Base-by-base conservation (phyloP, 768 basidiomycete genomes). In the Tricholoma bakamatsutake region DNA sequence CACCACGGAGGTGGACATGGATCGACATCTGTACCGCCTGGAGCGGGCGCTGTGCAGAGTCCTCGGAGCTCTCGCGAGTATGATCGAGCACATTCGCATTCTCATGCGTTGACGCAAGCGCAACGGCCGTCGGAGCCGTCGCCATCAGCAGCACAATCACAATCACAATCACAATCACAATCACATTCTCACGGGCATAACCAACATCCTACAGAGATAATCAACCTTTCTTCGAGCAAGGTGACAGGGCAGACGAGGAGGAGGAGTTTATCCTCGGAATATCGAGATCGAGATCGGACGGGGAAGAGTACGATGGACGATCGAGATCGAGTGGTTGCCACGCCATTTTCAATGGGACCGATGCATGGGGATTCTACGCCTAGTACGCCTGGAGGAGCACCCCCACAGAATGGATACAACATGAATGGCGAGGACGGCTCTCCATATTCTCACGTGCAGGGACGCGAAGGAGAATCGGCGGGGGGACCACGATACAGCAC, bases 271-370 rank as follows among this genome's bases (percentile, higher is more conserved):
- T 3, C 21, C 21, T 24, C 21, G 3, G 66, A 71, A 55, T 65
- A 73, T 10, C 27, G n/a, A n/a, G 46, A 48, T 17, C n/a, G 46
- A 17, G 46, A 48, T n/a, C n/a, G 46, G 13, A 63, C 63, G 53
- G 57, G 27, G 35, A 15, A 4, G 13, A 12, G 34, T 28, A 60
- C 71, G 48, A 72, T 77, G 50, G 78, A 80, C 42, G 79, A 79
- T 13, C 73, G 76, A 35, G 83, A 84, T 52, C 72, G 83, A 54
- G 79, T 79, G 1, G 65, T 78, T 46, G 74, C 81, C 5, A 79
- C 76, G 39, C 78, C 82, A 2, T 84, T 83, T 60, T 78, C 75
- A 7, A 76, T 83, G 68, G 73, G 70, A 6, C 75, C 80, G 5
- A 73, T 77, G 30, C 75, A 79, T 69, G 28, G 21, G 21, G 21